Base-by-base conservation (phyloP, 116 monocot species). In the Zostera marina region DNA sequence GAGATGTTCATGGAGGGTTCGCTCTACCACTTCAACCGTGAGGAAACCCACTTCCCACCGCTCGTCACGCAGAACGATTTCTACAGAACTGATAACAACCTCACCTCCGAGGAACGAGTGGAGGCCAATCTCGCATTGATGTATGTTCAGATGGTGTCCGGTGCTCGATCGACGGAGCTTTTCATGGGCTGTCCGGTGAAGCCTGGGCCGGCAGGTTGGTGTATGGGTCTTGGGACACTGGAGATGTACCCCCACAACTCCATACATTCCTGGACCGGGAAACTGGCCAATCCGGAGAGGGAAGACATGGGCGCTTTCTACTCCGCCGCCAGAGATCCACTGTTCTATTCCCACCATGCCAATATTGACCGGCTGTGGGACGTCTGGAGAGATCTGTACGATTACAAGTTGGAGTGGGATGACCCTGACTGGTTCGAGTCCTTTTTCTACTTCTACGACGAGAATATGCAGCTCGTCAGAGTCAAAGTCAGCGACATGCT, bases 321-420 rank as follows among this genome's bases (percentile, higher is more conserved):
- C 61, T 40, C 73, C 24, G 73, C 73, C 40, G 77, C 61, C 0
- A 22, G 72, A 11, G 77, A 77, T 55, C 69, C 73, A 11, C 26
- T 73, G 23, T 77, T 77, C 64, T 77, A 64, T 61, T 48, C 64
- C 2, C 82, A 83, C 41, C 67, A 67, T 56, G 19, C 72, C 13
- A 83, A 83, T 43, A 23, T 83, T 41, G 78, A 83, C 52, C 56
- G 82, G 13, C 6, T 83, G 11, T 83, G 82, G 82, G 11, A 39
- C 7, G 44, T 72, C 0, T 83, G 82, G 82, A 72, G 41, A 40
- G 49, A 63, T 10, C 26, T 65, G 19, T 10, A 44, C 40, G 54
- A 55, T 20, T 16, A 48, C 17, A 4, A 22, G 16, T 3, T 14
- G 49, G 68, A 68, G 44, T 68, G 63, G 47, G n/a, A 17, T 5